Base-by-base conservation (phyloP, 805 yeast genomes). In the Wickerhamiella spandovensis region DNA sequence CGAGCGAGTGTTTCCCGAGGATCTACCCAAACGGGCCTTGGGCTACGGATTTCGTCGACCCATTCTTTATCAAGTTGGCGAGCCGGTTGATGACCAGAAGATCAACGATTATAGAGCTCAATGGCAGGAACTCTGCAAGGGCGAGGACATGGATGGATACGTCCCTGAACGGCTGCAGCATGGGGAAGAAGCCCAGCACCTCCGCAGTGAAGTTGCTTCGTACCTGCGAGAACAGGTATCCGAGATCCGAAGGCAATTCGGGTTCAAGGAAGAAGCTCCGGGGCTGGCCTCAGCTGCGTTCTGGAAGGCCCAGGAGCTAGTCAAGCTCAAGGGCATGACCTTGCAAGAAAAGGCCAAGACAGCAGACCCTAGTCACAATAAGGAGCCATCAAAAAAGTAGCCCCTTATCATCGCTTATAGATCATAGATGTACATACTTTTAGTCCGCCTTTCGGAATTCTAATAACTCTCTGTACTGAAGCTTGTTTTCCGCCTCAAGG, bases 1-100 rank as follows among this genome's bases (percentile, higher is more conserved):
- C 59, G 95, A 90, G 62, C 78, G 82, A 60, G 76, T 89, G 23
- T 81, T 83, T 10, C 95, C 97, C 0, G 97, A 90, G 65, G 76
- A 72, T 50, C 67, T 32, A 68, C 76, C 22, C 76, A 80, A 5
- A 78, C 72, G 20, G 65, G 72, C 17, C 68, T 79, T n/a, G 60
- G 80, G 55, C 75, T 77, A 75, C 43, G 80, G 80, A 51, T 64
- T 79, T 44, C 86, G 90, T 2, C 74, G 83, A 0, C 81, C 79
- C 48, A 72, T 89, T 21, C 76, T 73, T 30, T 79, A 88, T 15
- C 72, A 77, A 24, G 74, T 89, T 37, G 97, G 97, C 1, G 73
- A 79, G 39, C 79, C 84, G 1, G 59, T 90, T 3, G 76, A 79
- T 45, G 92, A 81, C 52, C 63, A 64, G 1, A 63, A 71, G 5